Evolutionary conservation across 2,329 filamentous ascomycete species (phyloP).

Genomic region (Trichoderma arundinaceum): DNA sequence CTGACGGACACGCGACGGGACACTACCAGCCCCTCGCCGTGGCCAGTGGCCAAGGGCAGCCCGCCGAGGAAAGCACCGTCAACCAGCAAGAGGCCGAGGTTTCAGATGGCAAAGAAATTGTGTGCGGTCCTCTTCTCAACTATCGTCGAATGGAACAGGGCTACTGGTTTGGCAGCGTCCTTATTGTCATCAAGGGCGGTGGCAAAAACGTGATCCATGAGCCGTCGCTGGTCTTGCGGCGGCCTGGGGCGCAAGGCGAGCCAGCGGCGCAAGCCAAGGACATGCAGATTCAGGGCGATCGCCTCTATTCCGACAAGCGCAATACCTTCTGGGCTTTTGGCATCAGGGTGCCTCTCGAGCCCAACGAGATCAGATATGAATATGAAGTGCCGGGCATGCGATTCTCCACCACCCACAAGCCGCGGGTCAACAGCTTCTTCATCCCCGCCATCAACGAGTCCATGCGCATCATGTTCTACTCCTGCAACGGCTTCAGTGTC

Average conservation of each 20-base stretch:
- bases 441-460: conserved; percentile 81
- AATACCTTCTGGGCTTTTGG: conserved; percentile 95
- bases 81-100: conserved; percentile 33
- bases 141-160: conserved; percentile 76
- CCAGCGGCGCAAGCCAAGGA: conserved; percentile 51
- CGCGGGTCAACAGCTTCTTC: conserved; percentile 74
- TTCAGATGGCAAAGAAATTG: conserved; percentile 62
- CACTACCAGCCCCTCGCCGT: conserved; percentile 57
- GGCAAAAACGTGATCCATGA: conserved; percentile 61
- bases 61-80: conserved; percentile 24
- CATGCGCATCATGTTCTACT: conserved; percentile 99
- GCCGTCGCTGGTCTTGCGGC: conserved; percentile 64
- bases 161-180: conserved; percentile 82
- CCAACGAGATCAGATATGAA: conserved; percentile 74
- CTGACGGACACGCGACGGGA: conserved; percentile 41
- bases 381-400: conserved; percentile 74
- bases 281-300: conserved; percentile 46
- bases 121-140: conserved; percentile 77
- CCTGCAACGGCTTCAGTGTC: conserved; percentile 94
- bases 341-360: conserved; percentile 75
- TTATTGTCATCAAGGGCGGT: conserved; percentile 79
- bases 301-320: conserved; percentile 68
- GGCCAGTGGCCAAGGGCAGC: conserved; percentile 44
- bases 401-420: conserved; percentile 63
- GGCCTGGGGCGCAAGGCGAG: conserved; percentile 41